Percentiles rank a stretch among this genome's conserved stretches.
Evolutionary conservation across 176 grass and related monocot genomes (phyloP).

Genomic region (Lolium perenne): DNA sequence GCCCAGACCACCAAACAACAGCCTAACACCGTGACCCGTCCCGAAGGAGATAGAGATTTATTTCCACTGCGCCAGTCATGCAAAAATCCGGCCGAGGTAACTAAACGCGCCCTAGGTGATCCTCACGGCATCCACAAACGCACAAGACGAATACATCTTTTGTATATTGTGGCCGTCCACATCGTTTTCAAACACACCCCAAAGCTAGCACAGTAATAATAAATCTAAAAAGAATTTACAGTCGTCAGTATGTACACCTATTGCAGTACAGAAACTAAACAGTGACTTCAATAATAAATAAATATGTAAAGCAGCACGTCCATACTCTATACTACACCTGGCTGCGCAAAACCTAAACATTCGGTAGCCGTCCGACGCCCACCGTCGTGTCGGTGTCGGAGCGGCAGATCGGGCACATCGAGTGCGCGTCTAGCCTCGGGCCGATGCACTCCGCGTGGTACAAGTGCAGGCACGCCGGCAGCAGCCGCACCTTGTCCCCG

Average conservation of each 20-base stretch:
- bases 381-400: neutral
- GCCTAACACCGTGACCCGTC: no score
- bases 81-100: no score
- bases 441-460: conserved; percentile 56
- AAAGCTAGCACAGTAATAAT: neutral
- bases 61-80: no score
- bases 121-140: no score
- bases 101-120: no score
- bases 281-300: neutral
- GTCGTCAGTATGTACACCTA: neutral
- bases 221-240: neutral
- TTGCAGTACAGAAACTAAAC: no score
- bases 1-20: no score
- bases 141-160: neutral
- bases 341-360: neutral
- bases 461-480: conserved; percentile 54
- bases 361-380: neutral
- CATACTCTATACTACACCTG: neutral
- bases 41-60: no score
- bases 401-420: conserved; percentile 55
- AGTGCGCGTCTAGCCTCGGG: conserved; percentile 47
- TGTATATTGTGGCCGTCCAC: neutral
- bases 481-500: conserved; percentile 49
- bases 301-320: neutral
- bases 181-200: neutral